These are phyloP conservation scores for Prunus salicina DNA, from an alignment of 306 rosid species.

Conservation along the genomic window DNA sequence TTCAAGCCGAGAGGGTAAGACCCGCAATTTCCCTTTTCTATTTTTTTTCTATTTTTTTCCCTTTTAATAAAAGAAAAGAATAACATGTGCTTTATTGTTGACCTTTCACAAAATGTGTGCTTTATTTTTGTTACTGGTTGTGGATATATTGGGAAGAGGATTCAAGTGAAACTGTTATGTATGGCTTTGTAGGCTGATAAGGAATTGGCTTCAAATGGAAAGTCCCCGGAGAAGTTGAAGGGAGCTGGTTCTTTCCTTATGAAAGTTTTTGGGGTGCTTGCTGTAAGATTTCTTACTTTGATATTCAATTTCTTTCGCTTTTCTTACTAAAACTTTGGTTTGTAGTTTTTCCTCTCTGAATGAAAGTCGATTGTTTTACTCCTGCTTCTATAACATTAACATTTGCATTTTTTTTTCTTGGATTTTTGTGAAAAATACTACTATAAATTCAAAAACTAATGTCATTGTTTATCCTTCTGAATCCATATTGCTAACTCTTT, in stretches of 20 bases:
- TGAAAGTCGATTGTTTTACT: background rate
- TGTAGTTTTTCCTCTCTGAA: too few species aligned
- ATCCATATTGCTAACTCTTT: conserved; percentile 19
- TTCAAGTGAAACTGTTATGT: background rate
- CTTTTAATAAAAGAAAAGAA: background rate
- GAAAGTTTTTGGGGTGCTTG: conserved; percentile 96
- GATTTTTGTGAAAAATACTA: background rate
- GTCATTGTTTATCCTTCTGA: background rate
- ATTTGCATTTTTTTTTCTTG: background rate
- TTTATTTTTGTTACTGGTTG: background rate
- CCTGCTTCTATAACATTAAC: background rate
- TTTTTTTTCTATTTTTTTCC: background rate
- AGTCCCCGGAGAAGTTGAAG: conserved; percentile 87
- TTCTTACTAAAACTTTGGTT: background rate
- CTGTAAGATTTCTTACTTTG: conserved; percentile 34
- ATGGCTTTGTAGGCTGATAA: conserved; percentile 57
- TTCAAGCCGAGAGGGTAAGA: conserved; percentile 86
- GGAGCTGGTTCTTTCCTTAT: conserved; percentile 96
- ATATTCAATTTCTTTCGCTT: background rate
- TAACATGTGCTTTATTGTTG: background rate
- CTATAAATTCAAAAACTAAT: background rate
- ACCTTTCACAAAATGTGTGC: background rate
- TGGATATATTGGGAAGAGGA: conserved; percentile 6
- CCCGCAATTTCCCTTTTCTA: background rate
- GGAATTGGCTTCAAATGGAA: conserved; percentile 73